These are phyloP conservation scores for Paramecium biaurelia DNA, from an alignment of 73 alveolate species.

Conservation along the genomic window DNA sequence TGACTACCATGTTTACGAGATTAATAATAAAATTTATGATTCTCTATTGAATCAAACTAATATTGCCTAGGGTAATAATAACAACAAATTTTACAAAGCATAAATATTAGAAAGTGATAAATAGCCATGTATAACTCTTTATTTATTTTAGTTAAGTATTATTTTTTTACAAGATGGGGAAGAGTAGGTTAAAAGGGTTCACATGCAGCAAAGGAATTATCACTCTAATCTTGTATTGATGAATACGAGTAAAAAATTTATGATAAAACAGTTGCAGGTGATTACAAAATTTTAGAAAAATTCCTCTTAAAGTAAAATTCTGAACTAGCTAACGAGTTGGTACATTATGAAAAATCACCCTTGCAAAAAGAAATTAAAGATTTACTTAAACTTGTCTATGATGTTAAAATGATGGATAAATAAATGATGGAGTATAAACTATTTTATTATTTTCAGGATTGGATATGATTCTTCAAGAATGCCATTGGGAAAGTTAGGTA, in stretches of 20 bases:
- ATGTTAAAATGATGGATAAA: slow-evolving; percentile 18
- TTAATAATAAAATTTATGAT: background rate
- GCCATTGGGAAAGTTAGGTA: slow-evolving; percentile 59
- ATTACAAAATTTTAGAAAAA: background rate
- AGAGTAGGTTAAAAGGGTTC: slow-evolving; percentile 20
- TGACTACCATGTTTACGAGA: background rate
- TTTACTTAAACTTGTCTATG: background rate
- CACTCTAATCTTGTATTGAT: background rate
- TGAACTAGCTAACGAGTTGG: background rate
- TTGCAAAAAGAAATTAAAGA: background rate
- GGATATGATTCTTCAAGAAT: slow-evolving; percentile 59
- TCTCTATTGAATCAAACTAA: background rate
- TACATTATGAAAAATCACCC: background rate
- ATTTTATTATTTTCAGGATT: background rate
- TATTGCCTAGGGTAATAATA: background rate
- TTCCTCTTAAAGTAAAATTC: background rate
- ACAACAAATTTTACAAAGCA: slow-evolving; percentile 13
- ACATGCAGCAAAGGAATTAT: background rate
- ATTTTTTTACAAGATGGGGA: slow-evolving; percentile 20
- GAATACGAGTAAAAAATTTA: slow-evolving; percentile 1
- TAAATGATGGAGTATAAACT: background rate
- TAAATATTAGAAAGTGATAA: background rate
- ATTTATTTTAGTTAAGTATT: background rate
- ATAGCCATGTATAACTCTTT: background rate
- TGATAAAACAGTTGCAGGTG: slow-evolving; percentile 23